These are phyloP conservation scores for Coemansia sp. DNA, from an alignment of 192 early-diverging fungal species.

Conservation along the genomic window DNA sequence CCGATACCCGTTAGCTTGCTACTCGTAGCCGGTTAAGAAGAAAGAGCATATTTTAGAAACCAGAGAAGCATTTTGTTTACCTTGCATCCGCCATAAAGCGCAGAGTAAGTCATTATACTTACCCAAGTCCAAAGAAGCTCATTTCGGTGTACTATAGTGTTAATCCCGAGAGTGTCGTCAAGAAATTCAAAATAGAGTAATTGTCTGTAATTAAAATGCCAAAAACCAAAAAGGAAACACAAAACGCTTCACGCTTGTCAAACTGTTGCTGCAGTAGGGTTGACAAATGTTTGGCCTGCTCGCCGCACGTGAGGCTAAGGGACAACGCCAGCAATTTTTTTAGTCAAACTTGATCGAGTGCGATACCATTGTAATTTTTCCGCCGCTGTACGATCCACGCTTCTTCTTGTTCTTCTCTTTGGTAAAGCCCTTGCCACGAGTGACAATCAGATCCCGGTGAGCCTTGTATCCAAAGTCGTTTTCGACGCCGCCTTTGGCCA, in stretches of 20 bases:
- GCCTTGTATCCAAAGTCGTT: slow-evolving; percentile 88
- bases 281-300: too few species aligned
- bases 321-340: not conserved
- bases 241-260: not conserved
- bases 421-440: slow-evolving; percentile 87
- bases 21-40: not conserved
- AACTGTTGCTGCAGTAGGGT: too few species aligned
- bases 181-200: not conserved
- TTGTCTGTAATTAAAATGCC: not conserved
- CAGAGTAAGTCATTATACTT: slow-evolving; percentile 5
- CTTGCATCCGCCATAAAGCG: not conserved
- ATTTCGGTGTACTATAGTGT: slow-evolving; percentile 13
- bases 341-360: slow-evolving; percentile 86
- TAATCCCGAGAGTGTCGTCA: not conserved
- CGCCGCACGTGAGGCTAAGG: too few species aligned
- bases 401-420: slow-evolving; percentile 98
- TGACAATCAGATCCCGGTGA: slow-evolving; percentile 86
- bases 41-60: too few species aligned
- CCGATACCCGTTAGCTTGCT: slow-evolving; percentile 51
- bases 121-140: slow-evolving; percentile 55
- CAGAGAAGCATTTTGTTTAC: not conserved
- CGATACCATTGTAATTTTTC: slow-evolving; percentile 77
- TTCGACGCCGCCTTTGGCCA: slow-evolving; percentile 64
- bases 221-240: not conserved
- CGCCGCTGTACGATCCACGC: slow-evolving; percentile 91